Evolutionary conservation across 164 flowering plant species (phyloP).

Genomic region (Vitis amurensis): DNA sequence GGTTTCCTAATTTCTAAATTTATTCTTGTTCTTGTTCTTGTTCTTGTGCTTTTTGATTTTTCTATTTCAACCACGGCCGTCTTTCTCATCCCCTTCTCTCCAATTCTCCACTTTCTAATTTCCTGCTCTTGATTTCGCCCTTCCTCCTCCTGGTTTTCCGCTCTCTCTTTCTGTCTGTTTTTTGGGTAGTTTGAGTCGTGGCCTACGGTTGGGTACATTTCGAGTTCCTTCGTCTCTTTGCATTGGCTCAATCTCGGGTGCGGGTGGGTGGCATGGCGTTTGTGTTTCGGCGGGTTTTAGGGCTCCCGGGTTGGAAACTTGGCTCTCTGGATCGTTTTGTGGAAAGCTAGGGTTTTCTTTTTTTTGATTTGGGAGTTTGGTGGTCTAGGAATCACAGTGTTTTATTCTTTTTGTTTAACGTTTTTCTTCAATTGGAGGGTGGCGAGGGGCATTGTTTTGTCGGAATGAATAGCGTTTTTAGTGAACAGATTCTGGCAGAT

Average conservation of each 20-base stretch:
- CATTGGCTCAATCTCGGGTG: background rate
- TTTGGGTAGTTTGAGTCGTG: background rate
- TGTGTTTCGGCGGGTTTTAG: background rate
- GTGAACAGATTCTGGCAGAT: constrained; percentile 84
- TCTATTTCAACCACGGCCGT: background rate
- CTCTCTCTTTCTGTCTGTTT: background rate
- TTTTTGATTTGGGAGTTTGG: background rate
- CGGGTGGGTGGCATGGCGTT: background rate
- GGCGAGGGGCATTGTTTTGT: constrained; percentile 12
- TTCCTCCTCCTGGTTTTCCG: background rate
- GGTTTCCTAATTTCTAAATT: too few relatives aligned
- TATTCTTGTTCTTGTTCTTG: too few relatives aligned
- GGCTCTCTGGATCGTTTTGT: background rate
- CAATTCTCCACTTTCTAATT: too few relatives aligned
- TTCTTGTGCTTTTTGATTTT: too few relatives aligned
- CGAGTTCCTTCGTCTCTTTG: background rate
- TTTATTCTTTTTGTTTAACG: background rate
- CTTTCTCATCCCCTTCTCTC: background rate
- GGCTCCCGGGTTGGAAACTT: background rate
- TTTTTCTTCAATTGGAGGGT: background rate
- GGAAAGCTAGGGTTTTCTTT: constrained; percentile 4
- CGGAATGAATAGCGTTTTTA: constrained; percentile 89
- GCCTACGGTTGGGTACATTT: background rate
- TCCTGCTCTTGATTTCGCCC: background rate
- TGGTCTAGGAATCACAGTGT: background rate